phyloP scores from a whole-genome alignment of 768 basidiomycete genomes.

The Agrocybe chaxingu region DNA sequence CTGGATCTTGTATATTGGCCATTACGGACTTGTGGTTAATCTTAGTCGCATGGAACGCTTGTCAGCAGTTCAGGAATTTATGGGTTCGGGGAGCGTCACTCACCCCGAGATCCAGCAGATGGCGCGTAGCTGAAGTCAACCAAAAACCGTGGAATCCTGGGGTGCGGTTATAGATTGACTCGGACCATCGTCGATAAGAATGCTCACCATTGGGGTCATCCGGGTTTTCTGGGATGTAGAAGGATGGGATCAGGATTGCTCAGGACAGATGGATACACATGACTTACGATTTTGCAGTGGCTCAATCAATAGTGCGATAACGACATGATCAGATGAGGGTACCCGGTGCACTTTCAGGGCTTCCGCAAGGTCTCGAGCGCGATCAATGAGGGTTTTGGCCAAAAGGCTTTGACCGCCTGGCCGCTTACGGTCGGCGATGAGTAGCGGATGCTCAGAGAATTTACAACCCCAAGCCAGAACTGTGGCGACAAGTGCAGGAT shows the following conservation, averaged over 20 bases:
- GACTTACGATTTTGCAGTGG: conserved; percentile 84
- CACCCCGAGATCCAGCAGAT: conserved; percentile 75
- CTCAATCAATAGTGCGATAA: conserved; percentile 79
- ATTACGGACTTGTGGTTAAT: conserved; percentile 84
- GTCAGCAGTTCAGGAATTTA: conserved; percentile 4
- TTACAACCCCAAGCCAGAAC: conserved; percentile 91
- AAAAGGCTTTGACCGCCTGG: conserved; percentile 72
- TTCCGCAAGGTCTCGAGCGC: conserved; percentile 85
- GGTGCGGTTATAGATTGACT: conserved; percentile 17
- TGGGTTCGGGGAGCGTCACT: conserved; percentile 17
- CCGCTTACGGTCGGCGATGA: conserved; percentile 73
- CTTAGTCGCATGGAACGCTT: conserved; percentile 31
- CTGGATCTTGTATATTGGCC: conserved; percentile 67
- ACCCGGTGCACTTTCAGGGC: conserved; percentile 82
- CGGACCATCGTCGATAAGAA: not conserved
- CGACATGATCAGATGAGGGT: conserved; percentile 75
- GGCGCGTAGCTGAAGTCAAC: conserved; percentile 74
- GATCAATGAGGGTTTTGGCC: conserved; percentile 72
- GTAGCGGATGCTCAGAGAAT: conserved; percentile 87
- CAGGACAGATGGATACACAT: conserved; percentile 3
- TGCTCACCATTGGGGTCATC: conserved; percentile 65
- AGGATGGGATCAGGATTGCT: conserved; percentile 10
- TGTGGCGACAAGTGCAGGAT: conserved; percentile 78
- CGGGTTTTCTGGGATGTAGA: conserved; percentile 54
- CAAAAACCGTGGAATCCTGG: conserved; percentile 84